These are phyloP conservation scores for Astragalus glycyphyllos DNA, from an alignment of 306 rosid species.

Conservation along the genomic window DNA sequence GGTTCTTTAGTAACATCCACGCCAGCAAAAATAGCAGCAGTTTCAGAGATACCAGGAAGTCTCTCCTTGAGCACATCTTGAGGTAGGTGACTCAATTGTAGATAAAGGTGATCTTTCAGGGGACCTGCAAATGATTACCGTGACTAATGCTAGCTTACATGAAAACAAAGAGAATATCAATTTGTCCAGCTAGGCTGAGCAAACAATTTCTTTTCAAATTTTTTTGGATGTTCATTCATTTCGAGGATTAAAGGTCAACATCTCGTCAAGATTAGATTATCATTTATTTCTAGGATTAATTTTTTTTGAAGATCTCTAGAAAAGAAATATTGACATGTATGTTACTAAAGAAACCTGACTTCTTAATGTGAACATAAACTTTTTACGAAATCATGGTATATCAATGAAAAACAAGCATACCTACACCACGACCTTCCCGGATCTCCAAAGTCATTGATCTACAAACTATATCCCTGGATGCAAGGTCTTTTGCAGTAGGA, in stretches of 20 bases:
- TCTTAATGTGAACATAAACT: not conserved
- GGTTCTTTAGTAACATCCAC: conserved; percentile 99
- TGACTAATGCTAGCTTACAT: conserved; percentile 29
- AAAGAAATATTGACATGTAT: conserved; percentile 10
- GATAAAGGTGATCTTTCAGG: conserved; percentile 96
- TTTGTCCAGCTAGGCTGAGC: conserved; percentile 10
- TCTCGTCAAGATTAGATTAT: not conserved
- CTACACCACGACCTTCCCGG: conserved; percentile 98
- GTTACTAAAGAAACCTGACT: too few relatives aligned
- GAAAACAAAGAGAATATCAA: not conserved
- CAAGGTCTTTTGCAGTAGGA: conserved; percentile 98
- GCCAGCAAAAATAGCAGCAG: conserved; percentile 99
- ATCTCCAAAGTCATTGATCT: conserved; percentile 99
- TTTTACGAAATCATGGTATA: conserved; percentile 10
- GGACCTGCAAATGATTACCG: conserved; percentile 69
- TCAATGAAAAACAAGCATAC: conserved; percentile 51
- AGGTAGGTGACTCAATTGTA: conserved; percentile 96
- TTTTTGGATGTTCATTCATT: not conserved
- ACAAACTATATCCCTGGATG: conserved; percentile 94
- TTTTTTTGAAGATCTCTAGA: not conserved
- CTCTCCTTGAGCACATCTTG: conserved; percentile 99
- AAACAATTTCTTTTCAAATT: not conserved
- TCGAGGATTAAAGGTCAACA: not conserved
- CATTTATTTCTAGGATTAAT: conserved; percentile 21
- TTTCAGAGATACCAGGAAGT: conserved; percentile 99